phyloP scores from a whole-genome alignment of 192 early-diverging fungal species.

The Allomyces javanicus region DNA sequence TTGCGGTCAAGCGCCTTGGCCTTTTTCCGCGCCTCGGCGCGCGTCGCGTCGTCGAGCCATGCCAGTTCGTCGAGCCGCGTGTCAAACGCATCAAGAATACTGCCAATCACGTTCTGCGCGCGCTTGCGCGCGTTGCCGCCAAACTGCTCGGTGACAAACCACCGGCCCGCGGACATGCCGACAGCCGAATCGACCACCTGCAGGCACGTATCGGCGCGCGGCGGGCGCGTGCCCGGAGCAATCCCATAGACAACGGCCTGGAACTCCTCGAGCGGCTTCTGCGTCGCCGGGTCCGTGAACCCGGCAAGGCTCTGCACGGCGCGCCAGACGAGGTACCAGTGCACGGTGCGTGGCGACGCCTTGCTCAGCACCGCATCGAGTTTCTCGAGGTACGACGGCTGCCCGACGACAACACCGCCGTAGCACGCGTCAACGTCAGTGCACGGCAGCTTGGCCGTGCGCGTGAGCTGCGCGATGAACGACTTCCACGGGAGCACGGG shows the following conservation, averaged over 20 bases:
- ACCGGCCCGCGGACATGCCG: background rate
- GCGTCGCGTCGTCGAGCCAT: slow-evolving; percentile 26
- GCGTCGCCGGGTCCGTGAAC: background rate
- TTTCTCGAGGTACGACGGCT: background rate
- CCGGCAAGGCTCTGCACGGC: background rate
- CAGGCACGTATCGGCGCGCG: background rate
- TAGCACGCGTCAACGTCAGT: background rate
- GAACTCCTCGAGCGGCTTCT: background rate
- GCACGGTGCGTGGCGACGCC: background rate
- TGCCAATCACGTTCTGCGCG: slow-evolving; percentile 23
- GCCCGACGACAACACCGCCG: background rate
- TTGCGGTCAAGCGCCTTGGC: slow-evolving; percentile 20
- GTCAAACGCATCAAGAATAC: slow-evolving; percentile 17
- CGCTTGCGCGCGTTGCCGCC: slow-evolving; percentile 22
- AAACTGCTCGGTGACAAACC: slow-evolving; percentile 20
- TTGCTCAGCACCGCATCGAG: background rate
- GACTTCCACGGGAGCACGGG: background rate
- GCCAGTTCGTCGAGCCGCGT: slow-evolving; percentile 13
- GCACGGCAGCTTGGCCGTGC: background rate
- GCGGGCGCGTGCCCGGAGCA: background rate
- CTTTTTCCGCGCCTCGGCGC: slow-evolving; percentile 17
- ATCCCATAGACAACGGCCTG: background rate
- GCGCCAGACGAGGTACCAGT: background rate
- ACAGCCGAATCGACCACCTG: background rate
- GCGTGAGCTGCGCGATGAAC: background rate